A percentile compares a stretch with the other conserved stretches of the same genome.
These are phyloP conservation scores for Forsythia viridissima DNA, from an alignment of 257 asterid genomes.

Conservation along the genomic window DNA sequence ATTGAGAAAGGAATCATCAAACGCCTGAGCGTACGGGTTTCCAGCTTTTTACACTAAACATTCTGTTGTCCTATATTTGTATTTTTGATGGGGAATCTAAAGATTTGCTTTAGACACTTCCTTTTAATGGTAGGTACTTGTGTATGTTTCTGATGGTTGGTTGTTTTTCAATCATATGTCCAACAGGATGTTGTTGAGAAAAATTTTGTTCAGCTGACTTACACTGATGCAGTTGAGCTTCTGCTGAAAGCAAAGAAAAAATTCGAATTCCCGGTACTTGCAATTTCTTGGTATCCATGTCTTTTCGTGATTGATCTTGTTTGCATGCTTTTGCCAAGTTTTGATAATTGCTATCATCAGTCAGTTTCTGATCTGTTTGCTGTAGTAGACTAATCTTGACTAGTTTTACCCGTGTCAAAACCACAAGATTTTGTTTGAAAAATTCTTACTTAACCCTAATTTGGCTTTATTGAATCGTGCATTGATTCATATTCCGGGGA, in stretches of 20 bases:
- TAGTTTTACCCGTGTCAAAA: no score
- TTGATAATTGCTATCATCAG: neutral
- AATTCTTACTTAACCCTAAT: no score
- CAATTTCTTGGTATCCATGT: conserved; percentile 17
- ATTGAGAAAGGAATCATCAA: conserved; percentile 90
- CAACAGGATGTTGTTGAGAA: conserved; percentile 87
- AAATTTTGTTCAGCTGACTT: conserved; percentile 77
- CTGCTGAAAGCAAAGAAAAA: conserved; percentile 69
- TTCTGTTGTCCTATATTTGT: neutral
- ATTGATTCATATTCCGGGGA: neutral
- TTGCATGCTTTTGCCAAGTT: neutral
- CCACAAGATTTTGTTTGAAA: no score
- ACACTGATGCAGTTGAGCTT: conserved; percentile 82
- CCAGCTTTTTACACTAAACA: conserved; percentile 5
- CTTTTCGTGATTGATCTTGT: neutral
- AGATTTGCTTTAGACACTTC: neutral
- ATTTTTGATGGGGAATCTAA: neutral
- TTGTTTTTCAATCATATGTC: conserved; percentile 24
- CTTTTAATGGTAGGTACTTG: conserved; percentile 6
- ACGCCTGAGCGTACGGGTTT: conserved; percentile 66
- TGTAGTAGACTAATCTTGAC: neutral
- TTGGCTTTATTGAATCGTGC: neutral
- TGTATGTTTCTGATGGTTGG: conserved; percentile 30
- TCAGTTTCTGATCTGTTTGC: neutral
- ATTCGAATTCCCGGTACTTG: conserved; percentile 81